Conservation (phyloP, 371 early-diverging fungal genomes). For the Catenaria anguillulae region DNA sequence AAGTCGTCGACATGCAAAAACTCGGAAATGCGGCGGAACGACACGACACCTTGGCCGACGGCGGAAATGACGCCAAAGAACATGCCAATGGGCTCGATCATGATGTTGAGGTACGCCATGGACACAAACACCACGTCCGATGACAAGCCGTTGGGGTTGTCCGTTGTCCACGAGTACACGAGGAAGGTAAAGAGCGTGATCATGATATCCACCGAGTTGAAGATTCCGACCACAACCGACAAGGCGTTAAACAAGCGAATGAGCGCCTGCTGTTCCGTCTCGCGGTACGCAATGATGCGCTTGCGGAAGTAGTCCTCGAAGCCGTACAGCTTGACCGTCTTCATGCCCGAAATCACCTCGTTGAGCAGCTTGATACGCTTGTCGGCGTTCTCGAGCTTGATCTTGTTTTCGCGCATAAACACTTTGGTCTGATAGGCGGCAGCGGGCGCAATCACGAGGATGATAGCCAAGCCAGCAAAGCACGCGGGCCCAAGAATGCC, state of each 20-base stretch:
- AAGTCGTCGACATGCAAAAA: constrained; percentile 60
- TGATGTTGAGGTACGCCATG: constrained; percentile 75
- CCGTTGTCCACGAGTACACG: constrained; percentile 50
- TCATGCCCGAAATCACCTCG: constrained; percentile 53
- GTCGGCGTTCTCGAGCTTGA: constrained; percentile 83
- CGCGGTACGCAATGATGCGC: not conserved
- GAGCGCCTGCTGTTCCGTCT: not conserved
- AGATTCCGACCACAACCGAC: constrained; percentile 8
- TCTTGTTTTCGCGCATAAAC: constrained; percentile 36
- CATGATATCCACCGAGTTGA: constrained; percentile 46
- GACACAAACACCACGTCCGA: constrained; percentile 79
- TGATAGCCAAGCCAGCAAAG: not conserved
- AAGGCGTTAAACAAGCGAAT: too few species aligned
- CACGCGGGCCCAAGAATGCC: constrained; percentile 61
- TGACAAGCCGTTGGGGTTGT: too few species aligned
- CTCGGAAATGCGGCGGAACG: constrained; percentile 54
- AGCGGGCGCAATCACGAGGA: constrained; percentile 48
- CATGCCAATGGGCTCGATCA: constrained; percentile 74
- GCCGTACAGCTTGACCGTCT: constrained; percentile 56
- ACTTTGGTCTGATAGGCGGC: constrained; percentile 20
- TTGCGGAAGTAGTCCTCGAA: constrained; percentile 32
- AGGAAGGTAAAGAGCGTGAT: constrained; percentile 66
- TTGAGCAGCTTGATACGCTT: constrained; percentile 55
- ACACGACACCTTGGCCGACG: constrained; percentile 66
- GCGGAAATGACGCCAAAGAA: constrained; percentile 55